These are phyloP conservation scores for Endoconidiophora polonica DNA, from an alignment of 2,329 filamentous ascomycete genomes.

Conservation along the genomic window DNA sequence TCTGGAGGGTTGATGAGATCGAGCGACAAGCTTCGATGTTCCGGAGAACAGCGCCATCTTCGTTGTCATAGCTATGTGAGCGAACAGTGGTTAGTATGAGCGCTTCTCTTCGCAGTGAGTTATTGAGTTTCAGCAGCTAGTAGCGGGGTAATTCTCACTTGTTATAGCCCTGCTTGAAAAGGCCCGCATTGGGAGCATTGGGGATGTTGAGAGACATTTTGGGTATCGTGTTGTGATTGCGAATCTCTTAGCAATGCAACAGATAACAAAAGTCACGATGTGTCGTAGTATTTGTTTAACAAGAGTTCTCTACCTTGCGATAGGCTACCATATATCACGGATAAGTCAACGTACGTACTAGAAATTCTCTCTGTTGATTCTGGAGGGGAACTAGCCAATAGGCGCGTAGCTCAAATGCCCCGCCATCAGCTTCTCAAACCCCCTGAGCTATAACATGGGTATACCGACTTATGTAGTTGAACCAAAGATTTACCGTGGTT, in stretches of 20 bases:
- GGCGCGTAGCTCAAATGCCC: slow-evolving; percentile 12
- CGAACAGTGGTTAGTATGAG: slow-evolving; percentile 18
- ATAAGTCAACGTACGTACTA: not conserved
- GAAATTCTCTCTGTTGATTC: slow-evolving; percentile 11
- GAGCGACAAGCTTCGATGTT: slow-evolving; percentile 98
- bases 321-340: slow-evolving; percentile 12
- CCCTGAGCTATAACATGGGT: slow-evolving; percentile 7
- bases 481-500: slow-evolving; percentile 2
- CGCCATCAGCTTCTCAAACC: slow-evolving; percentile 10
- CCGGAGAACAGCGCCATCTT: slow-evolving; percentile 95
- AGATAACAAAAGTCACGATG: slow-evolving; percentile 8
- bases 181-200: slow-evolving; percentile 75
- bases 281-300: slow-evolving; percentile 10
- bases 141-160: slow-evolving; percentile 43
- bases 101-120: not conserved
- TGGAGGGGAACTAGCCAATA: slow-evolving; percentile 13
- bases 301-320: slow-evolving; percentile 8
- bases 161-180: slow-evolving; percentile 95
- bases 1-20: slow-evolving; percentile 91
- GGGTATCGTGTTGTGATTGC: slow-evolving; percentile 1
- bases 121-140: too few relatives aligned
- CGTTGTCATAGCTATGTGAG: slow-evolving; percentile 70
- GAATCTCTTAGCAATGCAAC: slow-evolving; percentile 5
- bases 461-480: not conserved
- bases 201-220: slow-evolving; percentile 92